Percentiles rank a stretch among this genome's conserved stretches.
Evolutionary conservation across 345 rosid species (phyloP).

Genomic region (Tarenaya hassleriana): DNA sequence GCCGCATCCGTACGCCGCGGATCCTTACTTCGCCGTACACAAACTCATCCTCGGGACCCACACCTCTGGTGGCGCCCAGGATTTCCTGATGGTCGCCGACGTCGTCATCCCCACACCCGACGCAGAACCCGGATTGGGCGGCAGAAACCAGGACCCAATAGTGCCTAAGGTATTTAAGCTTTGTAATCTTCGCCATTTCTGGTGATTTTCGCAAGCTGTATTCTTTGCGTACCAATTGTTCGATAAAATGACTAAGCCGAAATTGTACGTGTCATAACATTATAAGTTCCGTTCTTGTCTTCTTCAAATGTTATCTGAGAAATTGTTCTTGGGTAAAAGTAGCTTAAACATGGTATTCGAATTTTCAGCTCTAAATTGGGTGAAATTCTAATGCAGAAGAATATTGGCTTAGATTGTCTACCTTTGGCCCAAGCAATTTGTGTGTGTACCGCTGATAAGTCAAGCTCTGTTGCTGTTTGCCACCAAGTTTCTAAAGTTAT

Average conservation of each 20-base stretch:
- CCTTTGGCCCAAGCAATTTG: too few species aligned
- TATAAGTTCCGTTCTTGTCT: not conserved
- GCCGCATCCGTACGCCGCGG: slow-evolving; percentile 38
- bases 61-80: slow-evolving; percentile 63
- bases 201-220: not conserved
- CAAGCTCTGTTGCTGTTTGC: too few species aligned
- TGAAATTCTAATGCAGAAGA: too few species aligned
- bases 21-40: slow-evolving; percentile 52
- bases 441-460: too few species aligned
- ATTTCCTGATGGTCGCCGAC: slow-evolving; percentile 76
- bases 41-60: slow-evolving; percentile 78
- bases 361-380: too few species aligned
- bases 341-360: too few species aligned
- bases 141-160: slow-evolving; percentile 33
- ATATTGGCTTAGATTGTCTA: too few species aligned
- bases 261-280: not conserved
- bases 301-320: too few species aligned
- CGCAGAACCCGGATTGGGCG: slow-evolving; percentile 34
- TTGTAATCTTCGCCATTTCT: not conserved
- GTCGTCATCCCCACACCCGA: slow-evolving; percentile 50
- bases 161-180: slow-evolving; percentile 49
- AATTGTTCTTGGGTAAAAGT: too few species aligned
- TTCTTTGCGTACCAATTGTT: slow-evolving; percentile 30
- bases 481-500: not conserved
- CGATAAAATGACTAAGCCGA: slow-evolving; percentile 25